These are phyloP conservation scores for Geosmithia putterillii DNA, from an alignment of 2,329 filamentous ascomycete species.

Conservation along the genomic window DNA sequence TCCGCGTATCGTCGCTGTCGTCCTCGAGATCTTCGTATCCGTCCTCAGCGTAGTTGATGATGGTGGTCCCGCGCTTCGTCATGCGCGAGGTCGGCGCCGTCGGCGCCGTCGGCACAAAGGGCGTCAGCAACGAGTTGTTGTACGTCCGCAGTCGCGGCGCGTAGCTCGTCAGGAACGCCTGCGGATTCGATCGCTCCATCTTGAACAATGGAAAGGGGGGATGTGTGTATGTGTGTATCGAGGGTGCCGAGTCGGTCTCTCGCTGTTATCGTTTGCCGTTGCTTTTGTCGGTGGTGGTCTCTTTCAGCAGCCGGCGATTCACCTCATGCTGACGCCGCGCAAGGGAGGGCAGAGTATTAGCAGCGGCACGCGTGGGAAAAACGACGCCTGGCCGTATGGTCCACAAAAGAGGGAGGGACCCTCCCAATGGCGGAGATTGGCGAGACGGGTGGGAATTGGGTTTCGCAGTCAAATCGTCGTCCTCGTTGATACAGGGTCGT, in stretches of 20 bases:
- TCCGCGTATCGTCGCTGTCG: conserved; percentile 63
- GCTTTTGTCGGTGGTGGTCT: too few species aligned
- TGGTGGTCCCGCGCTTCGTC: conserved; percentile 93
- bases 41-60: conserved; percentile 97
- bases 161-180: conserved; percentile 85
- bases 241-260: too few species aligned
- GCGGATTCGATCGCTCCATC: conserved; percentile 49
- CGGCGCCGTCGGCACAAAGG: conserved; percentile 59
- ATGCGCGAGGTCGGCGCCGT: conserved; percentile 60
- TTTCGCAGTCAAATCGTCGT: not conserved
- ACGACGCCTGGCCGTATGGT: not conserved
- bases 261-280: too few species aligned
- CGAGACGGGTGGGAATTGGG: not conserved
- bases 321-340: conserved; percentile 14
- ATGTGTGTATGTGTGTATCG: not conserved
- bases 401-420: not conserved
- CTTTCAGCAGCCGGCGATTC: conserved; percentile 5
- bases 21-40: conserved; percentile 72
- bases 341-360: not conserved
- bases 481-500: not conserved
- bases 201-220: conserved; percentile 6
- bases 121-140: conserved; percentile 82
- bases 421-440: not conserved
- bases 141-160: conserved; percentile 82
- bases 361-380: not conserved